Evolutionary conservation across 495 filamentous ascomycete genomes (phyloP), one percentile per base, ranked within the genome.

Genomic region (Collariella sp.): DNA sequence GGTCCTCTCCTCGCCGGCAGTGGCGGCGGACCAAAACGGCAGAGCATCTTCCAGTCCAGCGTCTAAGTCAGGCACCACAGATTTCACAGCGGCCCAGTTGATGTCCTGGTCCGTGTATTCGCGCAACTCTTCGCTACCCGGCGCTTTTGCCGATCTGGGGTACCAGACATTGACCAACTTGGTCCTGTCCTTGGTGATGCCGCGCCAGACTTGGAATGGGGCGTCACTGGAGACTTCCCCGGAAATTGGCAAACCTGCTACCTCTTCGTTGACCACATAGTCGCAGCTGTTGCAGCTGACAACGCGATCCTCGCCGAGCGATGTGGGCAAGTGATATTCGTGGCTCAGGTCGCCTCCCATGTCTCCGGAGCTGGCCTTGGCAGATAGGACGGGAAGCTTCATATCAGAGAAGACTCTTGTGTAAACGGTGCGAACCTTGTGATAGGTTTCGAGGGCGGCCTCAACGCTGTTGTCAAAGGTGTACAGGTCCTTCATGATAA

Each of bases 401-500:
- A 98, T 73, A 54, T 95, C 88, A 38, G 86, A 68, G 56, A 98
- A 96, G 24, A 97, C 74, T 6, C 72, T 70, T 18, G 70, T 70
- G 66, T 98, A 98, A 15, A 83, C 84, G 24, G 64, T 64, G 35
- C 83, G 76, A 5, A 95, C 90, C 18, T 78, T 67, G 5, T 79
- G 59, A 60, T 98, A 98, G 2, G 93, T 95, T 41, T 81, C 71
- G 2, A 88, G 68, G 0, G 93, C 93, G 6, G 79, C 68, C 20
- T 80, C 63, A 2, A 76, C 62, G 35, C 70, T 84, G 50, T 74
- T 71, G 68, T 98, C 93, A 60, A 98, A 98, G 0, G 94, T 97
- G 64, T 98, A 98, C 1, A 98, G 79, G 67, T 98, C 93, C 70
- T 98, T 98, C 93, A 98, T 98, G 50, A 89, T 69, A 61, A 98